Evolutionary conservation across 2,329 filamentous ascomycete genomes (phyloP).

Genomic region (Nakataea oryzae): DNA sequence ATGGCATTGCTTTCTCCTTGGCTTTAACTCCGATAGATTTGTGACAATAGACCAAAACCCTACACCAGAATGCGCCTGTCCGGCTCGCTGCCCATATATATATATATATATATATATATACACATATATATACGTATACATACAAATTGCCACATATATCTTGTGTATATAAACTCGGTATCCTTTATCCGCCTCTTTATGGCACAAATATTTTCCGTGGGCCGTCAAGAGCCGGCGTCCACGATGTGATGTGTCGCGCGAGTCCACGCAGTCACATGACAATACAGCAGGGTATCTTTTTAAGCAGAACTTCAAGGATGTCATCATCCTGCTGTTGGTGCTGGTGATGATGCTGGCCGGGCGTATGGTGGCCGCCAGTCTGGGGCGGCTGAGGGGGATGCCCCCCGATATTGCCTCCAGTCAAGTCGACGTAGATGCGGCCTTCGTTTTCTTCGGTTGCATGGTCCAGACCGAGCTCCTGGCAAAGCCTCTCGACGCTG

Average conservation of each 20-base stretch:
- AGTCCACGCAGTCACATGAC: conserved; percentile 50
- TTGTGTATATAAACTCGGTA: neutral
- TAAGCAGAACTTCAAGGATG: conserved; percentile 46
- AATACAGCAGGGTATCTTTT: conserved; percentile 62
- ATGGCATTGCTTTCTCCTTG: neutral
- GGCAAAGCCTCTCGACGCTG: conserved; percentile 80
- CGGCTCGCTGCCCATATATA: no score
- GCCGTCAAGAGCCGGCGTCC: neutral
- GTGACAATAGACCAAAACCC: neutral
- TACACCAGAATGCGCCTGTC: neutral
- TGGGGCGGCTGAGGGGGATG: conserved; percentile 35
- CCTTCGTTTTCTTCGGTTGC: conserved; percentile 83
- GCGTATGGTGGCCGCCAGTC: conserved; percentile 29
- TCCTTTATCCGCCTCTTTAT: neutral
- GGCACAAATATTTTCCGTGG: neutral
- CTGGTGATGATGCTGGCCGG: conserved; percentile 26
- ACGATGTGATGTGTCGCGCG: neutral
- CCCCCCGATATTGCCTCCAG: conserved; percentile 51
- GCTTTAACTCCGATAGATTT: neutral
- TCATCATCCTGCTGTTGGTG: conserved; percentile 47
- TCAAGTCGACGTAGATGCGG: conserved; percentile 77
- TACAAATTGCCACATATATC: neutral
- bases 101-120: neutral
- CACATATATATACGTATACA: neutral
- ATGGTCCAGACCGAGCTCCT: conserved; percentile 72